Evolutionary conservation across 2,329 filamentous ascomycete species (phyloP), one percentile per base, ranked within the genome.

Genomic region (Fusarium sp.): DNA sequence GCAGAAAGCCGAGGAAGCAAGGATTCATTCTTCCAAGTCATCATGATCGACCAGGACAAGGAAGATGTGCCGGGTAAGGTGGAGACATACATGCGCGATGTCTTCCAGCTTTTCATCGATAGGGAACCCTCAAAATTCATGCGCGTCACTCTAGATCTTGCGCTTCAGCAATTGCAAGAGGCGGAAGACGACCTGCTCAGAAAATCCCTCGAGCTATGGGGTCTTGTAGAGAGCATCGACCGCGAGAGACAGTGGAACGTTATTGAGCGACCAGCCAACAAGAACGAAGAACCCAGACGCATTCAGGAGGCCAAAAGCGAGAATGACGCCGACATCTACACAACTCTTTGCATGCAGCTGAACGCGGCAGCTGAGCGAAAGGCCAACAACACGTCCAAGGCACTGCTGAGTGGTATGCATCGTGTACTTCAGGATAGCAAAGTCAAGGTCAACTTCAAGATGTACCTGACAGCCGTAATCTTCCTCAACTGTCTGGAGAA

Each of bases 401-500:
- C 78, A 41, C 80, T 90, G 17, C 79, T 91, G 22, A 86, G 83
- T 56, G 84, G 85, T 40, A 87, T 91, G 76, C 87, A 90, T 75
- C 83, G 87, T 17, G 82, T 84, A 37, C 79, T 90, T 32, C 84
- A 89, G 61, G 87, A 89, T 71, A 87, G 85, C 76, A 87, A 88
- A 71, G 83, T 82, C 56, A 86, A 84, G 70, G 82, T 87, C 53
- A 85, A 84, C 32, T 89, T 88, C 71, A 84, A 84, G 67, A 85
- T 88, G 77, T 90, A 88, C 71, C 82, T 90, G 22, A 84, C 87
- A 4, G 84, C 86, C 4, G 76, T 90, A 56, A 85, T 90, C 54
- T 85, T 90, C 64, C 82, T 90, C 47, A 89, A 89, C 72, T 89
- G 87, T 67, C 82, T 90, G 15, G 88, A 91, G 73, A 90, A 90